These are phyloP conservation scores for Coccinonectria pachysandricola DNA, from an alignment of 2,329 filamentous ascomycete species.

Conservation along the genomic window DNA sequence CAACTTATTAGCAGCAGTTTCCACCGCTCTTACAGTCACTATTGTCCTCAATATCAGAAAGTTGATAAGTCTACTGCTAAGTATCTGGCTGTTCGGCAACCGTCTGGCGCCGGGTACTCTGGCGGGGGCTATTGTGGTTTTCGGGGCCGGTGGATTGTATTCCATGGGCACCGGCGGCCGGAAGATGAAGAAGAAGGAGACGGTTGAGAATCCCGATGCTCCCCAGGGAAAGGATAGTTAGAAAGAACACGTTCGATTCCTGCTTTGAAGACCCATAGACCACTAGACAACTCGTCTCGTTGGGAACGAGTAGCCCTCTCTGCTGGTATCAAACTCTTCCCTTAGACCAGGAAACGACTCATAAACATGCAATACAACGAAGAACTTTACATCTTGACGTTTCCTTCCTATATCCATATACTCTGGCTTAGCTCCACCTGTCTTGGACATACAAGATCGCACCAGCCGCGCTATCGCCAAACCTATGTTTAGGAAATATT, in stretches of 20 bases:
- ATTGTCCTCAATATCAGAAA: constrained; percentile 95
- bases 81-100: constrained; percentile 93
- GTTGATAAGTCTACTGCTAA: constrained; percentile 79
- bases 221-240: constrained; percentile 12
- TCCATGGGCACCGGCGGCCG: constrained; percentile 53
- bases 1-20: constrained; percentile 80
- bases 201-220: constrained; percentile 4
- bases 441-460: too few relatives aligned
- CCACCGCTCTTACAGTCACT: constrained; percentile 87
- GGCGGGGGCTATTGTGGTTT: constrained; percentile 74
- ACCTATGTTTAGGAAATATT: too few relatives aligned
- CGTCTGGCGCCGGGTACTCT: constrained; percentile 65
- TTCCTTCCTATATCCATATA: too few relatives aligned
- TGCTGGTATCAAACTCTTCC: too few relatives aligned
- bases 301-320: too few relatives aligned
- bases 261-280: too few relatives aligned
- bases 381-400: too few relatives aligned
- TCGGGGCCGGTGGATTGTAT: constrained; percentile 83
- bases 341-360: too few relatives aligned
- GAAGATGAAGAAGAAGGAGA: constrained; percentile 8
- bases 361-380: too few relatives aligned
- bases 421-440: too few relatives aligned
- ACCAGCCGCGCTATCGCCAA: too few relatives aligned
- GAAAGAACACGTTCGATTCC: constrained; percentile 1
- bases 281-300: too few relatives aligned